These are phyloP conservation scores for Gillenia trifoliata DNA, from an alignment of 306 rosid genomes.

Conservation along the genomic window DNA sequence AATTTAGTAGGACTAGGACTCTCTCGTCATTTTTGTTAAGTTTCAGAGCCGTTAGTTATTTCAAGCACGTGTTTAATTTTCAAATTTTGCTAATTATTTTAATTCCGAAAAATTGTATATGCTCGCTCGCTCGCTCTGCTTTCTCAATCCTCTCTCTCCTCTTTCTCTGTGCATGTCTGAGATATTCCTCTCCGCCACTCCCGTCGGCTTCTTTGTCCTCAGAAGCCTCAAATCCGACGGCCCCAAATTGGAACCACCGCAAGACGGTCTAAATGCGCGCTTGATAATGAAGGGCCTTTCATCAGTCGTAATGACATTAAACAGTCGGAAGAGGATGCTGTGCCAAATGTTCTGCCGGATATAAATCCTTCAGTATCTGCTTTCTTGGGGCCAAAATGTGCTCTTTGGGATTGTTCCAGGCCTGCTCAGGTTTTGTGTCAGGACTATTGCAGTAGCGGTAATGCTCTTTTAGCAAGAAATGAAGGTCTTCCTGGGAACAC, in stretches of 20 bases:
- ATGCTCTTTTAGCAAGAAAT: constrained; percentile 74
- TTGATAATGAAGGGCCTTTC: constrained; percentile 1
- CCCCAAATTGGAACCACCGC: constrained; percentile 5
- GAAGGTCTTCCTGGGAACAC: constrained; percentile 92
- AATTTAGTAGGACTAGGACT: no score
- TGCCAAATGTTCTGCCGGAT: constrained; percentile 72
- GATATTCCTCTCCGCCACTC: constrained; percentile 90
- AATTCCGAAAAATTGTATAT: no score
- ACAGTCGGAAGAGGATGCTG: constrained; percentile 34
- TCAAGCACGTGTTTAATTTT: no score
- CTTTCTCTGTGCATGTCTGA: not conserved
- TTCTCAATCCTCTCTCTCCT: not conserved
- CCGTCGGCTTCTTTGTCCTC: constrained; percentile 86
- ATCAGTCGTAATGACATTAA: not conserved
- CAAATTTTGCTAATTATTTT: no score
- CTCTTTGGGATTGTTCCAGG: constrained; percentile 96
- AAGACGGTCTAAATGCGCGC: no score
- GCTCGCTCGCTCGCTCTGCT: no score
- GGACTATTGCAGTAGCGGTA: constrained; percentile 86
- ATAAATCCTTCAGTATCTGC: constrained; percentile 83
- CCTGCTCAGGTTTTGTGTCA: constrained; percentile 72
- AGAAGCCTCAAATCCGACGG: constrained; percentile 72
- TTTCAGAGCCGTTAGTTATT: no score
- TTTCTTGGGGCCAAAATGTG: constrained; percentile 90
- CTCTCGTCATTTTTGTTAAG: no score